Percentiles rank a stretch among this genome's conserved stretches.
phyloP scores from a whole-genome alignment of 2,329 filamentous ascomycete genomes.

The Daldinia sp. region DNA sequence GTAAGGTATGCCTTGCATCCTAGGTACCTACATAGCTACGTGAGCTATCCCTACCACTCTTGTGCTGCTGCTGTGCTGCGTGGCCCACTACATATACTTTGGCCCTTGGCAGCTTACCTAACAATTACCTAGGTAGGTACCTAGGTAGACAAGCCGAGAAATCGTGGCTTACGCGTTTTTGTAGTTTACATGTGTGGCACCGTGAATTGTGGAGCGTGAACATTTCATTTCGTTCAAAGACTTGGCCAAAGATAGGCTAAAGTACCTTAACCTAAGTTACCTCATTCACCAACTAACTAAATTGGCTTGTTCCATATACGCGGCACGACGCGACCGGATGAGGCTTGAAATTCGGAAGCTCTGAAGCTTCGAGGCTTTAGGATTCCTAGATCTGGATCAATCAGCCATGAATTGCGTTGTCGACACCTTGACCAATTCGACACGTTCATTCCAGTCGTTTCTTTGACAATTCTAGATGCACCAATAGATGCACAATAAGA shows the following conservation, averaged over 20 bases:
- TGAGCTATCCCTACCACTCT: too few species aligned
- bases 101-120: background rate
- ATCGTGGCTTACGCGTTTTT: constrained; percentile 11
- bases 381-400: constrained; percentile 1
- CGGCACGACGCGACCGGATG: constrained; percentile 40
- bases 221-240: background rate
- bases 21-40: too few species aligned
- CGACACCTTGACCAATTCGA: constrained; percentile 4
- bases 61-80: too few species aligned
- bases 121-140: background rate
- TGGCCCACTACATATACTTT: too few species aligned
- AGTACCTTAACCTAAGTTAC: background rate
- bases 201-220: constrained; percentile 18
- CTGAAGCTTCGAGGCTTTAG: background rate
- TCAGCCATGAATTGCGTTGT: constrained; percentile 14
- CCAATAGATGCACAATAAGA: background rate
- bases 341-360: background rate
- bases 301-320: constrained; percentile 4
- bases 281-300: background rate
- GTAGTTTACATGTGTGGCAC: constrained; percentile 1
- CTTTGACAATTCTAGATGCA: constrained; percentile 30
- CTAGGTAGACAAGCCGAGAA: background rate
- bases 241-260: background rate
- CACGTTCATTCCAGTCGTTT: constrained; percentile 36
- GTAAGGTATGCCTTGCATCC: too few species aligned